Base-by-base conservation (phyloP, 306 rosid species). In the Ormosia emarginata region DNA sequence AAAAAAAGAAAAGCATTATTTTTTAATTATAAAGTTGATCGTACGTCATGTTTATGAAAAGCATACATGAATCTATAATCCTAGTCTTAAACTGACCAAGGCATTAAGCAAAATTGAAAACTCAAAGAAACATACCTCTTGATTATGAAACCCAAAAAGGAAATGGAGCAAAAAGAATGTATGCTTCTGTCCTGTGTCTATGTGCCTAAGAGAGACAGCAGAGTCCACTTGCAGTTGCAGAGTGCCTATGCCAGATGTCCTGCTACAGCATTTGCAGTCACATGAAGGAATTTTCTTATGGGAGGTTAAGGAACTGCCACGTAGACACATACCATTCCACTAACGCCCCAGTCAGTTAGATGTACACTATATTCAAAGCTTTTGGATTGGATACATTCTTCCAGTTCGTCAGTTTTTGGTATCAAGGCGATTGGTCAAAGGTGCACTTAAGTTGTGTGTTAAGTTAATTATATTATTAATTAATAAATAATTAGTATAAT, bases 221-320 rank as follows among this genome's bases (percentile, higher is more conserved):
- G 63, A 29, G 67, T 50, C 14, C 37, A 55, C 2, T 67, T 62
- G 82, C 8, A 62, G 73, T 53, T 10, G 8, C 58, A 18, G 5
- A 7, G 74, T 8, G 47, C 6, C 30, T n/a, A 40, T 33, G 7
- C 47, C 79, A 83, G 52, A 75, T 13, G 14, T 67, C 36, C 29
- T 29, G 65, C 67, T 10, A 58, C 47, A 40, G 32, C 58, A 37
- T 24, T 71, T 81, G 77, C 37, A 71, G 83, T 62, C 71, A 71
- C 85, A 46, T 24, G 88, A 72, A 81, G 78, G n/a, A n/a, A n/a
- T n/a, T 44, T 46, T 32, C 39, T 9, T 1, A 49, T 71, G 71
- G 59, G 78, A 89, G 98, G 98, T 47, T 32, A 17, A 58, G 68
- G 65, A 79, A 4, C 7, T 8, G 82, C 93, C 94, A 90, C 94